Evolutionary conservation across 2,329 filamentous ascomycete species (phyloP).

Genomic region (Alternaria infectoria): DNA sequence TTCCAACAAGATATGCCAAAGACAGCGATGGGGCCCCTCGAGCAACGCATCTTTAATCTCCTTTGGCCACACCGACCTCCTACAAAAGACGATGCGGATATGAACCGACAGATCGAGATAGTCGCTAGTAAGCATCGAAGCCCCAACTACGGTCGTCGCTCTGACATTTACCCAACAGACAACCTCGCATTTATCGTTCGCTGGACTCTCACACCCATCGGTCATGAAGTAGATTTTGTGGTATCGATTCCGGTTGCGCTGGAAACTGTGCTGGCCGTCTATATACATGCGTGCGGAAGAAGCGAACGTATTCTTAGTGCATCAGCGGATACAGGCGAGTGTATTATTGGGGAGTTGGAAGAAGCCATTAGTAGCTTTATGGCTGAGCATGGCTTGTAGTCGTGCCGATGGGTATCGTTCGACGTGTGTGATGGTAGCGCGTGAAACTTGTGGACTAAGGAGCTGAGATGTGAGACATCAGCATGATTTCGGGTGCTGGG

Average conservation of each 20-base stretch:
- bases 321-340: neutral
- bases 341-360: neutral
- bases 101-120: neutral
- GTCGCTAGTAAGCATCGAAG: neutral
- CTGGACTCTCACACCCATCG: neutral
- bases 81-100: neutral
- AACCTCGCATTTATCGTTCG: neutral
- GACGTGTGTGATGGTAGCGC: neutral
- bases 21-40: neutral
- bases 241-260: neutral
- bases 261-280: neutral
- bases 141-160: neutral
- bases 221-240: neutral
- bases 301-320: neutral
- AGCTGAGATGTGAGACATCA: neutral
- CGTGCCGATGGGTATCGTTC: neutral
- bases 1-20: neutral
- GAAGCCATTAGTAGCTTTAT: neutral
- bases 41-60: neutral
- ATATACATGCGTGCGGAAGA: neutral
- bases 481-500: neutral
- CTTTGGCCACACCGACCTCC: neutral
- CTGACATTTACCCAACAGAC: neutral
- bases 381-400: neutral
- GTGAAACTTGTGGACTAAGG: neutral